phyloP scores from a whole-genome alignment of 768 basidiomycete genomes.

The Gloeostereum incarnatum region DNA sequence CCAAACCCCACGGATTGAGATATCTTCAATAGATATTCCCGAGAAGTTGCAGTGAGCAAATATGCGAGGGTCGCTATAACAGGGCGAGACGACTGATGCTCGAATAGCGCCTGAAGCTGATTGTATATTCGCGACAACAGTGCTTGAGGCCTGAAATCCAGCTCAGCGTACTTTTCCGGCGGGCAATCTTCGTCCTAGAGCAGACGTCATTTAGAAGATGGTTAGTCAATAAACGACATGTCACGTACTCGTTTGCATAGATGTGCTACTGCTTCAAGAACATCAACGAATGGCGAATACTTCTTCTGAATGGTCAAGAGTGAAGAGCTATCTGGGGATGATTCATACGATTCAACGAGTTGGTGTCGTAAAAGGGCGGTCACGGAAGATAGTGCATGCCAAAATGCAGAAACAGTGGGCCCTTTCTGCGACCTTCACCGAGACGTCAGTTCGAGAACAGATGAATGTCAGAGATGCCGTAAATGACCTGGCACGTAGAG shows the following conservation, averaged over 20 bases:
- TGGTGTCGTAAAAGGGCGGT: slow-evolving; percentile 40
- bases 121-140: slow-evolving; percentile 57
- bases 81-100: slow-evolving; percentile 35
- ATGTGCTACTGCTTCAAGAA: slow-evolving; percentile 40
- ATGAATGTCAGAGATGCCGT: background rate
- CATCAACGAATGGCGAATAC: slow-evolving; percentile 39
- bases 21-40: slow-evolving; percentile 50
- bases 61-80: slow-evolving; percentile 54
- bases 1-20: slow-evolving; percentile 52
- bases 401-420: slow-evolving; percentile 56
- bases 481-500: slow-evolving; percentile 40
- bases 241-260: slow-evolving; percentile 52
- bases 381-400: slow-evolving; percentile 51
- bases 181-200: slow-evolving; percentile 20
- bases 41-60: slow-evolving; percentile 55
- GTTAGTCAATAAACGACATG: background rate
- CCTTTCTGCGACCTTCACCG: slow-evolving; percentile 23
- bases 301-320: slow-evolving; percentile 38
- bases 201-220: background rate
- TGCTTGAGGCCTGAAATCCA: slow-evolving; percentile 34
- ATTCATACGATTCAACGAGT: slow-evolving; percentile 26
- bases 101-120: slow-evolving; percentile 42
- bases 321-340: slow-evolving; percentile 12
- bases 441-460: background rate
- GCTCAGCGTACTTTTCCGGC: slow-evolving; percentile 29